phyloP scores from a whole-genome alignment of 768 basidiomycete species.

The Erythrobasidium yunnanense region DNA sequence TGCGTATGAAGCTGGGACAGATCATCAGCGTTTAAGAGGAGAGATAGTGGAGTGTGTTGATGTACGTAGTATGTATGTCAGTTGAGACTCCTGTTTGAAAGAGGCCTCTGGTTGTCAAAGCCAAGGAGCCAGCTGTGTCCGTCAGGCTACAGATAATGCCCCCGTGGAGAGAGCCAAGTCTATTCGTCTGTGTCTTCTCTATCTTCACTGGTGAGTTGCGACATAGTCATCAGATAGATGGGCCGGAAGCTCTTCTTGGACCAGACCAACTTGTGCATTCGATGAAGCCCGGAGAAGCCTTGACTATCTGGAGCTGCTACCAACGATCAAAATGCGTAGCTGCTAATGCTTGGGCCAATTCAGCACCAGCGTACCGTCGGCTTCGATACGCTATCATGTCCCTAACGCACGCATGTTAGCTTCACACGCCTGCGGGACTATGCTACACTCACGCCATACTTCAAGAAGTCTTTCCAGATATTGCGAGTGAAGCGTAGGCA shows the following conservation, averaged over 20 bases:
- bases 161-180: slow-evolving; percentile 31
- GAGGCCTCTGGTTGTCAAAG: slow-evolving; percentile 31
- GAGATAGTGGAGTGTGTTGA: background rate
- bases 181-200: slow-evolving; percentile 12
- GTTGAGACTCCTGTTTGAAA: slow-evolving; percentile 26
- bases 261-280: background rate
- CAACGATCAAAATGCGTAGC: background rate
- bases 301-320: slow-evolving; percentile 2
- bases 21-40: slow-evolving; percentile 27
- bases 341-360: background rate
- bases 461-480: slow-evolving; percentile 18
- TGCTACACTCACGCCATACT: slow-evolving; percentile 13
- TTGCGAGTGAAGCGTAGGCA: slow-evolving; percentile 16
- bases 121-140: slow-evolving; percentile 35
- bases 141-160: slow-evolving; percentile 33
- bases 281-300: slow-evolving; percentile 9
- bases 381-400: slow-evolving; percentile 15
- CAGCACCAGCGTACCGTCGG: background rate
- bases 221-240: too few species aligned
- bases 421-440: background rate
- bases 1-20: slow-evolving; percentile 32
- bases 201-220: slow-evolving; percentile 8
- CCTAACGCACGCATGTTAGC: background rate
- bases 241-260: too few species aligned
- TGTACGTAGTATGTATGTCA: slow-evolving; percentile 25